Evolutionary conservation across 768 basidiomycete genomes (phyloP).

Genomic region (Calocera cornea): DNA sequence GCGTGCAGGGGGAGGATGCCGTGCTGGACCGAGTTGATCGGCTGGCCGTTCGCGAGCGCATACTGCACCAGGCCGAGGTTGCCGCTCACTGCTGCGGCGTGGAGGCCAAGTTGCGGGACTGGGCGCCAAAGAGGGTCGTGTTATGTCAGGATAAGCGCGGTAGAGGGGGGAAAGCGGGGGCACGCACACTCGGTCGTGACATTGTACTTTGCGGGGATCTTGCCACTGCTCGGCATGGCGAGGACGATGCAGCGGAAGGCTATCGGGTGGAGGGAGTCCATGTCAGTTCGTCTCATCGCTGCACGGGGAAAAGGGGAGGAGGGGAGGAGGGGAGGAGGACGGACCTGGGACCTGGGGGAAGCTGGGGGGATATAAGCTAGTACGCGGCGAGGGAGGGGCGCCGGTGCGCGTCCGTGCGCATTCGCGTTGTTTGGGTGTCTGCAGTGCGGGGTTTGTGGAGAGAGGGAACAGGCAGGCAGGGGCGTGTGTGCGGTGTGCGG

Average conservation of each 20-base stretch:
- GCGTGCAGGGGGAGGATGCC: constrained; percentile 96
- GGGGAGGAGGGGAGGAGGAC: constrained; percentile 3
- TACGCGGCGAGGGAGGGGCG: neutral
- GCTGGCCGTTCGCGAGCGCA: constrained; percentile 86
- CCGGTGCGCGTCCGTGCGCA: neutral
- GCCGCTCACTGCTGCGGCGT: constrained; percentile 40
- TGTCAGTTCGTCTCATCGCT: neutral
- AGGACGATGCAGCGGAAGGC: neutral
- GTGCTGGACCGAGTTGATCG: constrained; percentile 88
- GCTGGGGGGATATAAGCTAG: neutral
- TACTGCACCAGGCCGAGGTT: constrained; percentile 88
- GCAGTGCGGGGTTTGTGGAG: too few species aligned
- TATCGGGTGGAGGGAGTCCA: neutral
- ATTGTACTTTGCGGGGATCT: constrained; percentile 38
- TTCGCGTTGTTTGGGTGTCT: too few species aligned
- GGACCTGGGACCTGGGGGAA: neutral
- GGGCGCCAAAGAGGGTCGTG: constrained; percentile 8
- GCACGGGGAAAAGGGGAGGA: too few species aligned
- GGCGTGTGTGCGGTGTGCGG: neutral
- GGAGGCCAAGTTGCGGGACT: constrained; percentile 30
- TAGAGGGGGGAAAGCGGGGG: neutral
- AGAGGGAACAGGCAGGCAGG: neutral
- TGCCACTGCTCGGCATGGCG: constrained; percentile 14
- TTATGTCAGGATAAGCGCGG: neutral
- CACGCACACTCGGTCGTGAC: constrained; percentile 40